Evolutionary conservation across 768 basidiomycete species (phyloP).

Genomic region (Lactarius psammicola): DNA sequence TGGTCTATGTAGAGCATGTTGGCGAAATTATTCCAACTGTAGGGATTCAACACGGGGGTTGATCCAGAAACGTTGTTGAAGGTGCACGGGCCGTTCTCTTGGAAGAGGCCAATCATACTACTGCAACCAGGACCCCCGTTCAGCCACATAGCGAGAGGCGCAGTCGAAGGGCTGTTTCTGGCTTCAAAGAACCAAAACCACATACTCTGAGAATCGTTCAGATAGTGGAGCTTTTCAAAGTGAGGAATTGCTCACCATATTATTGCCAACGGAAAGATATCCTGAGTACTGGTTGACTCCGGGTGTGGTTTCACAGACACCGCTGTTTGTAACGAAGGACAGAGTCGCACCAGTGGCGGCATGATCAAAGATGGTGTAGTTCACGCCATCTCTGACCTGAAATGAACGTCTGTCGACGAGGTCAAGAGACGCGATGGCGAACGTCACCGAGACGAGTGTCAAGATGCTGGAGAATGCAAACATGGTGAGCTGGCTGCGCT

Average conservation of each 20-base stretch:
- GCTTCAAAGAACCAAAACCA: slow-evolving; percentile 15
- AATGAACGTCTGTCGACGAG: slow-evolving; percentile 4
- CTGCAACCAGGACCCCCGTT: slow-evolving; percentile 2
- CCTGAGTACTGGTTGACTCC: slow-evolving; percentile 3
- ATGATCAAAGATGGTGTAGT: background rate
- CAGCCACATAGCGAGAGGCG: slow-evolving; percentile 8
- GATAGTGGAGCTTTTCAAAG: background rate
- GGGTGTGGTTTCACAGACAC: background rate
- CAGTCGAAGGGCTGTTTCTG: background rate
- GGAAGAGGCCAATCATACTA: slow-evolving; percentile 1
- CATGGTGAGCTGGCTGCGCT: background rate
- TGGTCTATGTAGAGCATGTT: slow-evolving; percentile 27
- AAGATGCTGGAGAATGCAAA: background rate
- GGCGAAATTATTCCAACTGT: slow-evolving; percentile 20
- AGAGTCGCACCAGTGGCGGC: background rate
- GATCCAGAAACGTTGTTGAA: slow-evolving; percentile 7
- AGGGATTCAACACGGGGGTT: slow-evolving; percentile 10
- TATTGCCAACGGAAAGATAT: background rate
- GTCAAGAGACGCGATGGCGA: background rate
- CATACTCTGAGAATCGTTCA: background rate
- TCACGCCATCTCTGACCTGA: background rate
- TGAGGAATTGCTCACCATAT: background rate
- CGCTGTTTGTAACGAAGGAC: background rate
- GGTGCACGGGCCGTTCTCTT: slow-evolving; percentile 23
- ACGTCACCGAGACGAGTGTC: background rate